Base-by-base conservation (phyloP, 2,329 filamentous ascomycete genomes). In the Helicocarpus griseus region DNA sequence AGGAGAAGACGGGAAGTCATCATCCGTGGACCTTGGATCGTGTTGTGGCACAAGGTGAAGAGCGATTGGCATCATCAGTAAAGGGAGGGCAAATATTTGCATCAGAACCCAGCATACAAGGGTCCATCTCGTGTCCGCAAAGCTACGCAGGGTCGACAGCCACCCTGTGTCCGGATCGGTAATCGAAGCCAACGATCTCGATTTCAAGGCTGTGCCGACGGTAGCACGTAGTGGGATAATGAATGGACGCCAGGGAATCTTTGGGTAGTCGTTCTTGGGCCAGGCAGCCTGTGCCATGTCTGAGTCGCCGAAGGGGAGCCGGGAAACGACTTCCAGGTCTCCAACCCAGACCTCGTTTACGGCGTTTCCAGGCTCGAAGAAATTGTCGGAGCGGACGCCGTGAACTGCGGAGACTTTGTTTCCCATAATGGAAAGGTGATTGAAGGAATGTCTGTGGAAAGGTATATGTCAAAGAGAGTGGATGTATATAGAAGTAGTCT, bases 231-330 rank as follows among this genome's bases (percentile, higher is more conserved):
- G 47, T 6, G 66, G 67, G 14, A 69, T 69, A 38, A 69, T 63
- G 33, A 70, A 70, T 17, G 68, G 64, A 57, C 65, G 65, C 67
- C 67, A 69, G 2, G 67, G 65, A 29, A 69, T 66, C 44, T 69
- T 70, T 3, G 67, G 67, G 50, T 60, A 65, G 26, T 58, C 59
- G 8, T 60, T 58, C 5, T 54, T 50, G 1, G 64, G 63, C 66
- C 66, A 69, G 9, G 60, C 60, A 4, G 67, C 64, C 55, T 70
- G 67, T 5, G 60, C 65, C 49, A 69, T 59, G 45, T 70, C 66
- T 7, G 65, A 67, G 51, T 67, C 66, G 1, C 65, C 65, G 51
- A 70, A 70, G 1, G 67, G 67, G 2, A 70, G 58, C 39, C 65
- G 66, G 7, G 67, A 69, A 50, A 69, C 62, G 21, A 69, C 38